Evolutionary conservation across 2,329 filamentous ascomycete species (phyloP), one percentile per base, ranked within the genome.

Genomic region (Neocucurbitaria cava): DNA sequence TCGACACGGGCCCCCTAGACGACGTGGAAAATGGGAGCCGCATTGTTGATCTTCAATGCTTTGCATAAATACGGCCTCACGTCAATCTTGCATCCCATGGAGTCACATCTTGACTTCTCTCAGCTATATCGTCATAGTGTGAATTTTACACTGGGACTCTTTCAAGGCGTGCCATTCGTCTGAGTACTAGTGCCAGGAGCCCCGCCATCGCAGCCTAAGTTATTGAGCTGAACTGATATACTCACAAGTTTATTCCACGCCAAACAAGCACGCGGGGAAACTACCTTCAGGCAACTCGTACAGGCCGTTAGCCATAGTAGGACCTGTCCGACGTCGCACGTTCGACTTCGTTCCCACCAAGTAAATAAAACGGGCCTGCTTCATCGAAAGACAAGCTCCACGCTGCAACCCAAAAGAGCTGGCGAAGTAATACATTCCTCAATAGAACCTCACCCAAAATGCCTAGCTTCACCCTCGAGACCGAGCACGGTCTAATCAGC

Each of bases 401-500:
- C 5, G 9, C 24, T 26, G 24, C 24, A 5, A 5, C 5, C 9
- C 24, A 26, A 26, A 3, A 31, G 3, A 15, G 8, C 10, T 11
- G 8, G 8, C 13, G 13, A 31, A 38, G 8, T 21, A n/a, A 38
- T 18, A 38, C 20, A 17, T n/a, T 4, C n/a, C 13, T 38, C 5
- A 18, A 38, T 21, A 11, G n/a, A 18, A 10, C 35, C 35, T 24
- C 13, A 17, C 15, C n/a, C 17, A 48, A 15, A 33, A 65, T 52
- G 63, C 40, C 62, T 10, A 52, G 49, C 31, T 67, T 67, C 49
- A 57, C 55, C 6, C 47, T 70, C 38, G 35, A 62, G 17, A 66
- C 64, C 2, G 21, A 46, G 2, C 65, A 71, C 41, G 70, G 68
- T 39, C 50, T 62, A 11, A 66, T 69, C 41, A 52, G 56, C 49